These are phyloP conservation scores for Pachyrhizus erosus DNA, from an alignment of 306 rosid species.

Conservation along the genomic window DNA sequence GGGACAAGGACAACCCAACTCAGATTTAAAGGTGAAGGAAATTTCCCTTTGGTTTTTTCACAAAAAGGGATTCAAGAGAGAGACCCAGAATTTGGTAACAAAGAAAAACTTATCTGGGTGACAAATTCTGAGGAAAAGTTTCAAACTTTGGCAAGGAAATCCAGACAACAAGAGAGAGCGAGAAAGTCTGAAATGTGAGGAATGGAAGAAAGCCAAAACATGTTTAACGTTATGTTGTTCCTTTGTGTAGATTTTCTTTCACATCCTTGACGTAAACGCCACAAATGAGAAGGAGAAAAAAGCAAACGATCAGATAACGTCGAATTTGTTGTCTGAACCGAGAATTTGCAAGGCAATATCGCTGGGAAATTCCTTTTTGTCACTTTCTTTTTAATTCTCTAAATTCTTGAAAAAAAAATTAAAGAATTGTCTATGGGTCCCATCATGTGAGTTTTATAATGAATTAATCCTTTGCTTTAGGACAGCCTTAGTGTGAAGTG, in stretches of 20 bases:
- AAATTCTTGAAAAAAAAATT: neutral
- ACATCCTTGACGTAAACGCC: constrained; percentile 71
- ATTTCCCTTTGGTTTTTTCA: neutral
- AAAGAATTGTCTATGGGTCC: constrained; percentile 33
- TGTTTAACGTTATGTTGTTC: constrained; percentile 27
- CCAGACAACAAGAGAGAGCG: constrained; percentile 33
- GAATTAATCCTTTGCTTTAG: neutral
- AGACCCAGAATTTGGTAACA: constrained; percentile 9
- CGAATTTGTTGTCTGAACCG: constrained; percentile 17
- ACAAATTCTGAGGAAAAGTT: constrained; percentile 40
- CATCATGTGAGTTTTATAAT: neutral
- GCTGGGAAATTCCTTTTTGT: neutral
- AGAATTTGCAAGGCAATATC: constrained; percentile 40
- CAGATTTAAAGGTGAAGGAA: constrained; percentile 29
- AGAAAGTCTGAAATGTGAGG: constrained; percentile 6
- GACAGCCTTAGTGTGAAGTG: neutral
- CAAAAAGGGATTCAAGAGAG: constrained; percentile 4
- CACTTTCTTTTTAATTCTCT: constrained; percentile 9
- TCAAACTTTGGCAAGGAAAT: constrained; percentile 44
- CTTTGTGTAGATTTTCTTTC: constrained; percentile 36
- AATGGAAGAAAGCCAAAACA: constrained; percentile 41
- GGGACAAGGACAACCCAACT: constrained; percentile 43
- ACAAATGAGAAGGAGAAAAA: constrained; percentile 42
- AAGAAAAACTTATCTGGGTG: constrained; percentile 54
- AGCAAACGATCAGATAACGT: constrained; percentile 30